Evolutionary conservation across 768 basidiomycete species (phyloP), one percentile per base, ranked within the genome.

Genomic region (Tylopilus cervinicoccineus): DNA sequence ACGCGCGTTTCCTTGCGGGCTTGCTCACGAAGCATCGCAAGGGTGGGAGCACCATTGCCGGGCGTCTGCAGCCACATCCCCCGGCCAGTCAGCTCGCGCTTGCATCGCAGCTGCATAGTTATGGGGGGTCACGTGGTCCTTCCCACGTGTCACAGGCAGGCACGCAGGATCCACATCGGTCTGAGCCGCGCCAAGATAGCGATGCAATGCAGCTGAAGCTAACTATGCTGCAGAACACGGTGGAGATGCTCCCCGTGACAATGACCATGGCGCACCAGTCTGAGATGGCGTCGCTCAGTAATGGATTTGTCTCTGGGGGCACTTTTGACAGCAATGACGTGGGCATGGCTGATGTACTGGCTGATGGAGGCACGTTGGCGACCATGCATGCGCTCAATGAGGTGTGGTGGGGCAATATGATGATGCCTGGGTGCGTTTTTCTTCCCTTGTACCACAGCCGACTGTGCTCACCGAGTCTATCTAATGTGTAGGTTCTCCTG

Each of bases 1-100:
- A 90, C 57, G 85, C 88, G 12, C 80, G 86, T 13, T 91, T 91
- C 73, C 75, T 91, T 7, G 80, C 83, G 0, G 75, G 82, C n/a
- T 70, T 90, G 23, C 70, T 91, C 17, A 78, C 80, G 26, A 78
- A 77, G 47, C 80, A 88, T 62, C 79, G 82, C n/a, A 77, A 76
- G 43, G 84, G 86, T 54, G 81, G 84, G 16, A 75, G 76, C n/a
- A 47, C 43, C 1, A 74, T 81, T 14, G 71, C 73, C 20, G 79
- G 79, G 10, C 78, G 79, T 6, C 60, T 74, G 32, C 82, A 79
- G 45, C 73, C 78, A 0, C 72, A 72, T 29, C 76, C 77, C 3
- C 77, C 78, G 0, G 68, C 75, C 0, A 68, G 67, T 16, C 70
- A 68, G 39, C 62, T 64, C n/a, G 47, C 43, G 29, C 37, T 54